Conservation (phyloP, 2,329 filamentous ascomycete species). For the Akanthomyces dipterigenus region DNA sequence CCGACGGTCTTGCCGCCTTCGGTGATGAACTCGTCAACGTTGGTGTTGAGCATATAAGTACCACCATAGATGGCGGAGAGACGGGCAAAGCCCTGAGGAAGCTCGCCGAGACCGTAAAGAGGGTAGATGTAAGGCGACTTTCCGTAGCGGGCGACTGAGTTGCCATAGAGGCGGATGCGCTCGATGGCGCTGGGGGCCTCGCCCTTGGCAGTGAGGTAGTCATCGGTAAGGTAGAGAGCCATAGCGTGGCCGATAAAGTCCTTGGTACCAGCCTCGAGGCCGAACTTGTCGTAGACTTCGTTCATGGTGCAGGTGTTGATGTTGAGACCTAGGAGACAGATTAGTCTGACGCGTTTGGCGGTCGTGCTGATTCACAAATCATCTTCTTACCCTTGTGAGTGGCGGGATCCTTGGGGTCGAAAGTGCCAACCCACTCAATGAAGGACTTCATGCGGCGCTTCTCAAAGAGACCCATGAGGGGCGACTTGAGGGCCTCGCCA, state of each 20-base stretch:
- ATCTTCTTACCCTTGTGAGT: constrained; percentile 75
- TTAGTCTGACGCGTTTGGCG: not conserved
- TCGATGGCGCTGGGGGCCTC: constrained; percentile 78
- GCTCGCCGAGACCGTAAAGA: constrained; percentile 91
- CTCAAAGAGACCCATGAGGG: constrained; percentile 95
- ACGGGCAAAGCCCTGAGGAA: constrained; percentile 95
- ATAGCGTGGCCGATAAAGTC: constrained; percentile 98
- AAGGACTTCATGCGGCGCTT: constrained; percentile 96
- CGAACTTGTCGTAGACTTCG: constrained; percentile 98
- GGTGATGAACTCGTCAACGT: constrained; percentile 82
- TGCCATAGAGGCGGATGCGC: constrained; percentile 92
- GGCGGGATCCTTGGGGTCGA: constrained; percentile 71
- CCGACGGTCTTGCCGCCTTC: constrained; percentile 81
- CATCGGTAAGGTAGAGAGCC: constrained; percentile 89
- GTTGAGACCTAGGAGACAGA: constrained; percentile 60
- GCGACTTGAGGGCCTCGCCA: constrained; percentile 80
- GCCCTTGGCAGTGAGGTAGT: constrained; percentile 70
- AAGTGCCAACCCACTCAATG: constrained; percentile 88
- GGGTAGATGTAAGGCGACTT: constrained; percentile 99
- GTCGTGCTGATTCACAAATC: not conserved
- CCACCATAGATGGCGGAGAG: constrained; percentile 97
- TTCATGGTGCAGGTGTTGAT: constrained; percentile 80
- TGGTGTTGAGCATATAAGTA: constrained; percentile 98
- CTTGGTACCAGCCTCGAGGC: constrained; percentile 78
- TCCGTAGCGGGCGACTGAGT: constrained; percentile 94